Percentiles rank a stretch among this genome's conserved stretches.
These are phyloP conservation scores for Mrakia blollopis DNA, from an alignment of 768 basidiomycete species.

Conservation along the genomic window DNA sequence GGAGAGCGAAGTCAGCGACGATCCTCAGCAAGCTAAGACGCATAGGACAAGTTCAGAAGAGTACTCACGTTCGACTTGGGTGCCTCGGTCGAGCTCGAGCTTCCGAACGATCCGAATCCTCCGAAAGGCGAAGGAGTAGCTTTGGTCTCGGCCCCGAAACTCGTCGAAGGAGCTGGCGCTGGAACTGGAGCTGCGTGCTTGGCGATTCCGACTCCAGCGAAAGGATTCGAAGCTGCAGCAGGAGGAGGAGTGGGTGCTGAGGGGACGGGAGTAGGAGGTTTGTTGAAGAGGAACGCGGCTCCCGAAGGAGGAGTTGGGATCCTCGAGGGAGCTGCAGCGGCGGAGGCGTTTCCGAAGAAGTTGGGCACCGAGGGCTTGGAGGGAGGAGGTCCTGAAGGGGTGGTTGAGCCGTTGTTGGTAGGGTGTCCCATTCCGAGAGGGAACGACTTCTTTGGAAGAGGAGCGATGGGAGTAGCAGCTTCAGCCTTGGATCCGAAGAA, in stretches of 20 bases:
- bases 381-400: slow-evolving; percentile 11
- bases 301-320: slow-evolving; percentile 14
- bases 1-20: not conserved
- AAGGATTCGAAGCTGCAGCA: slow-evolving; percentile 8
- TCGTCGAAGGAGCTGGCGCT: slow-evolving; percentile 1
- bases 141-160: not conserved
- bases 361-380: slow-evolving; percentile 11
- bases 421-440: slow-evolving; percentile 9
- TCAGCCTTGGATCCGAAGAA: slow-evolving; percentile 24
- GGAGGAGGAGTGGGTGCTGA: not conserved
- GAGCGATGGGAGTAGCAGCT: not conserved
- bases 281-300: slow-evolving; percentile 6
- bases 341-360: slow-evolving; percentile 14
- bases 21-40: not conserved
- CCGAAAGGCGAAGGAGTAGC: slow-evolving; percentile 6
- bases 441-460: slow-evolving; percentile 20
- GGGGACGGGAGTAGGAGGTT: slow-evolving; percentile 6
- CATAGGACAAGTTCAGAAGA: not conserved
- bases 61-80: slow-evolving; percentile 4
- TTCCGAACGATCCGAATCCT: slow-evolving; percentile 9
- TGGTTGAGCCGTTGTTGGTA: slow-evolving; percentile 7
- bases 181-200: slow-evolving; percentile 12
- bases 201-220: slow-evolving; percentile 15
- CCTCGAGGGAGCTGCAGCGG: not conserved
- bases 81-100: not conserved